A percentile compares a stretch with the other conserved stretches of the same genome.
These are phyloP conservation scores for Fusarium continuum DNA, from an alignment of 2,329 filamentous ascomycete genomes.

Conservation along the genomic window DNA sequence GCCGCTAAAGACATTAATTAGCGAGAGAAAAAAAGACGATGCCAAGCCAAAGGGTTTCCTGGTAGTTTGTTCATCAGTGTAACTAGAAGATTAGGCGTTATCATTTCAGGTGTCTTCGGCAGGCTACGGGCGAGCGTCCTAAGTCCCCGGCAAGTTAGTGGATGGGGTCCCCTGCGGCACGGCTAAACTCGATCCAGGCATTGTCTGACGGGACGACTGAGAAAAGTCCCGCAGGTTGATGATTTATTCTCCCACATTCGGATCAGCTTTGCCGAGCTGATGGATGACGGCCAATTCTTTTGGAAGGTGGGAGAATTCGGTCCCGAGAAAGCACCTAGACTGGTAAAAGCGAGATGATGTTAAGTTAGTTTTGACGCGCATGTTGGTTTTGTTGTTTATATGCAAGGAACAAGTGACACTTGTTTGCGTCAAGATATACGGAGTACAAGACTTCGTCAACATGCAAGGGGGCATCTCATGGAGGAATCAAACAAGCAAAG, in stretches of 20 bases:
- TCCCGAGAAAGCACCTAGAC: not conserved
- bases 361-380: not conserved
- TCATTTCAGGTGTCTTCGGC: not conserved
- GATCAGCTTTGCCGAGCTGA: not conserved
- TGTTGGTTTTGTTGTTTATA: not conserved
- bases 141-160: slow-evolving; percentile 12
- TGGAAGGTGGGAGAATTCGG: not conserved
- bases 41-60: not conserved
- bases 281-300: not conserved
- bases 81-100: not conserved
- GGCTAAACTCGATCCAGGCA: slow-evolving; percentile 22
- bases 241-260: not conserved
- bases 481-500: not conserved
- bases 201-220: not conserved
- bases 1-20: slow-evolving; percentile 2
- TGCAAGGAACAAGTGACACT: not conserved
- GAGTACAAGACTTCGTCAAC: too few relatives aligned
- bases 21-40: not conserved
- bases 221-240: slow-evolving; percentile 2
- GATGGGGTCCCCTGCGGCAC: slow-evolving; percentile 4
- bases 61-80: not conserved
- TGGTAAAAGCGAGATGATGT: not conserved
- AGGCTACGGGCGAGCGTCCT: not conserved
- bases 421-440: not conserved
- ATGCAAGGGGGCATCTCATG: not conserved